Percentiles rank a stretch among this genome's conserved stretches.
Evolutionary conservation across 371 early-diverging fungal genomes (phyloP).

Genomic region (Syncephalastrum sp.): DNA sequence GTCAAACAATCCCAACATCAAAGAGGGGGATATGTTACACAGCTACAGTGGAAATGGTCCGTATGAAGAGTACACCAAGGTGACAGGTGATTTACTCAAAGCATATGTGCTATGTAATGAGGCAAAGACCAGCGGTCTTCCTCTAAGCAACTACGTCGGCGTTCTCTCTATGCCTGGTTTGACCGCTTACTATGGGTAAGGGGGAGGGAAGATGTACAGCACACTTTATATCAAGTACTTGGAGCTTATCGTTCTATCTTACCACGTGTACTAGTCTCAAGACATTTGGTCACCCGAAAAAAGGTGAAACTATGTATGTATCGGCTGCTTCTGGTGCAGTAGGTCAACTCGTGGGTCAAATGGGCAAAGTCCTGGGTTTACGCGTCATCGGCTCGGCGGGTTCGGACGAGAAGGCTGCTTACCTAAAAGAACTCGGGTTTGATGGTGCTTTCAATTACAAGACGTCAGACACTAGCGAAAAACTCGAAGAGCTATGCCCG

Average conservation of each 20-base stretch:
- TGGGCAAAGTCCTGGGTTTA: slow-evolving; percentile 68
- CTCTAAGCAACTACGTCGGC: slow-evolving; percentile 49
- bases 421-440: slow-evolving; percentile 62
- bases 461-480: slow-evolving; percentile 45
- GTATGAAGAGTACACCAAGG: slow-evolving; percentile 49
- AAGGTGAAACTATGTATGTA: slow-evolving; percentile 51
- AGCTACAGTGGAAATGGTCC: slow-evolving; percentile 27
- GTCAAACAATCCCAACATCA: slow-evolving; percentile 49
- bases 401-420: slow-evolving; percentile 74
- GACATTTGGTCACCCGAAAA: slow-evolving; percentile 25
- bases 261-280: too few species aligned
- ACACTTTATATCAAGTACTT: too few species aligned
- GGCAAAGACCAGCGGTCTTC: slow-evolving; percentile 33
- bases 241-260: not conserved
- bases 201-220: too few species aligned
- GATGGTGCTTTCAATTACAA: slow-evolving; percentile 88
- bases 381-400: slow-evolving; percentile 83
- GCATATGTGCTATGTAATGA: slow-evolving; percentile 28
- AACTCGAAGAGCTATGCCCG: slow-evolving; percentile 51
- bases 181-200: slow-evolving; percentile 42
- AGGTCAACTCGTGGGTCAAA: slow-evolving; percentile 62
- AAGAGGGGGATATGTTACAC: slow-evolving; percentile 56
- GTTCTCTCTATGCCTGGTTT: slow-evolving; percentile 56
- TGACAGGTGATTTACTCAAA: slow-evolving; percentile 18
- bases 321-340: slow-evolving; percentile 61